These are phyloP conservation scores for Pezicula carpinea DNA, from an alignment of 2,329 filamentous ascomycete species.

Conservation along the genomic window DNA sequence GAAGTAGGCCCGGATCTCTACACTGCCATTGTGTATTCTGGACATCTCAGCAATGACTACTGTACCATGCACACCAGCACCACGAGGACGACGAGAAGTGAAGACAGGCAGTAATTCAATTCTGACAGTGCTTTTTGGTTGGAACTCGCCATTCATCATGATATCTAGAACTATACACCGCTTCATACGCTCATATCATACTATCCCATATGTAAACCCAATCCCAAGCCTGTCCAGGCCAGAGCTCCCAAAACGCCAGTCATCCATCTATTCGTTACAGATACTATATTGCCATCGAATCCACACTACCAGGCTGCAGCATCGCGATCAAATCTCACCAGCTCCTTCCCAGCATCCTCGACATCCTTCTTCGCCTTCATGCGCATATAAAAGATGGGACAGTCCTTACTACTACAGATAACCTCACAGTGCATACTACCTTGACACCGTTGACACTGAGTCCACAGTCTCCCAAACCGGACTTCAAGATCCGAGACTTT, in stretches of 20 bases:
- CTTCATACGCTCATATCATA: neutral
- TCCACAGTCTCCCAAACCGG: slow-evolving; percentile 89
- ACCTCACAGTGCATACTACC: slow-evolving; percentile 98
- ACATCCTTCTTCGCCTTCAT: slow-evolving; percentile 99
- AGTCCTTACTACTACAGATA: slow-evolving; percentile 93
- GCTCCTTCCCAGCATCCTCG: slow-evolving; percentile 87
- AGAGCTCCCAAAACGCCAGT: neutral
- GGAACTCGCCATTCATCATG: no score
- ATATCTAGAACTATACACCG: no score
- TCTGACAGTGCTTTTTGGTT: no score
- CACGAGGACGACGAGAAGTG: no score
- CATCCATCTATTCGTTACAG: neutral
- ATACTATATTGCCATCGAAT: neutral
- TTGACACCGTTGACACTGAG: slow-evolving; percentile 95
- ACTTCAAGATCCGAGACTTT: slow-evolving; percentile 92
- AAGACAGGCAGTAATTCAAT: no score
- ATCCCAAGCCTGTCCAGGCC: neutral
- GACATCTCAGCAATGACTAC: no score
- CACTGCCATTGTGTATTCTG: no score
- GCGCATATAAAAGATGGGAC: slow-evolving; percentile 99
- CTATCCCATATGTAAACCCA: neutral
- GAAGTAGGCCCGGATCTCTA: no score
- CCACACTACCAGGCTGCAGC: slow-evolving; percentile 50
- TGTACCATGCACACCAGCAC: no score
- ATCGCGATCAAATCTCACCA: slow-evolving; percentile 85